A percentile compares a stretch with the other conserved stretches of the same genome.
These are phyloP conservation scores for Podila horticola DNA, from an alignment of 192 early-diverging fungal genomes.

Conservation along the genomic window DNA sequence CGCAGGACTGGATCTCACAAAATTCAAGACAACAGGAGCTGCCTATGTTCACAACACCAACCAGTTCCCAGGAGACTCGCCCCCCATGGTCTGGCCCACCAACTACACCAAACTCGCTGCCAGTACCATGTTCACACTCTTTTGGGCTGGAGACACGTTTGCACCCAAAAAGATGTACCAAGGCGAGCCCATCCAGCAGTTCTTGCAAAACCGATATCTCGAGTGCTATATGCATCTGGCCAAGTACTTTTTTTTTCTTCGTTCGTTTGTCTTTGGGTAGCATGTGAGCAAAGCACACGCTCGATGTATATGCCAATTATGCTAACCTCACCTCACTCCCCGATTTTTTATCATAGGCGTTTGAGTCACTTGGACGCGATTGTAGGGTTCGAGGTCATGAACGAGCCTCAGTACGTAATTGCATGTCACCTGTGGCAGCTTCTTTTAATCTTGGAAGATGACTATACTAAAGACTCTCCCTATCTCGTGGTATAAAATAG, in stretches of 20 bases:
- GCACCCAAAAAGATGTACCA: conserved; percentile 73
- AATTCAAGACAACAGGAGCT: conserved; percentile 81
- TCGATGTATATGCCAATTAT: not conserved
- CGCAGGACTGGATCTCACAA: conserved; percentile 75
- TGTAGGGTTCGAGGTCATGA: conserved; percentile 85
- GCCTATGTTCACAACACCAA: conserved; percentile 82
- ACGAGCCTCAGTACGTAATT: conserved; percentile 68
- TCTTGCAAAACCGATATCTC: conserved; percentile 75
- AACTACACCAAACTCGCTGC: conserved; percentile 88
- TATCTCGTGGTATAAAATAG: conserved; percentile 19
- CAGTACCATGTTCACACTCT: conserved; percentile 87
- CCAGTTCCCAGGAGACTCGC: conserved; percentile 56
- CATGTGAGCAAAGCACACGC: too few species aligned
- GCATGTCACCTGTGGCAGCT: not conserved
- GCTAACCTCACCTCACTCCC: conserved; percentile 2
- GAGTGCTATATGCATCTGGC: conserved; percentile 77
- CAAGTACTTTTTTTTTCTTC: conserved; percentile 38
- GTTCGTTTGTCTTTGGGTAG: not conserved
- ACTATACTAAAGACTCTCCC: not conserved
- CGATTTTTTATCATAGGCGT: conserved; percentile 54
- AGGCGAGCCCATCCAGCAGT: conserved; percentile 72
- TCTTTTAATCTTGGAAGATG: not conserved
- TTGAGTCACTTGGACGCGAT: conserved; percentile 71
- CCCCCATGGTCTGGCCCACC: conserved; percentile 83
- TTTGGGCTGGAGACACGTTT: conserved; percentile 82